phyloP scores from a whole-genome alignment of 1,284 basidiomycete species.

The Rhodofomes roseus region DNA sequence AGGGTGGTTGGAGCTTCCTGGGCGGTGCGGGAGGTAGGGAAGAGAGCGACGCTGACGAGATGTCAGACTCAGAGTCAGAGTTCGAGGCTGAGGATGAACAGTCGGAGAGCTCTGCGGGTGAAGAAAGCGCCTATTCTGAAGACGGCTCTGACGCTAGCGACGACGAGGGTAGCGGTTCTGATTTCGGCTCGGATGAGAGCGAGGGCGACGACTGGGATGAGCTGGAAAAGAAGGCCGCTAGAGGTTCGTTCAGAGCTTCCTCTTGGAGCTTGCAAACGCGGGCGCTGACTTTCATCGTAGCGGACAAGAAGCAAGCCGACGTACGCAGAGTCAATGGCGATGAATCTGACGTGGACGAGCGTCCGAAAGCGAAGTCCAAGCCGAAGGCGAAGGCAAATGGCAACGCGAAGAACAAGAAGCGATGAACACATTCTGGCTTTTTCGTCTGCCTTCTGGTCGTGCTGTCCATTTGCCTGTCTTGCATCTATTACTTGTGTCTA shows the following conservation, averaged over 20 bases:
- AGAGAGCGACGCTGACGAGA: constrained; percentile 70
- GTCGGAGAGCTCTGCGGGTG: constrained; percentile 40
- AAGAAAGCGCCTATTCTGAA: constrained; percentile 47
- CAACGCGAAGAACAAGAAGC: constrained; percentile 33
- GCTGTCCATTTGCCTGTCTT: background rate
- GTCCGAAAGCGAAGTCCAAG: constrained; percentile 46
- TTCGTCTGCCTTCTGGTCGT: background rate
- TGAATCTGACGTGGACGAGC: constrained; percentile 65
- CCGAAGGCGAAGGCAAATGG: constrained; percentile 36
- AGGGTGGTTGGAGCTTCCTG: constrained; percentile 95
- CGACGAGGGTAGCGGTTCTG: constrained; percentile 62
- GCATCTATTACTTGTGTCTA: background rate
- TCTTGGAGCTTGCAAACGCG: background rate
- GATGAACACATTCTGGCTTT: constrained; percentile 8
- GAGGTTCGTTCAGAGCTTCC: constrained; percentile 46
- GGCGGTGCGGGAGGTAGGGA: constrained; percentile 65
- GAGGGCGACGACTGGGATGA: constrained; percentile 96
- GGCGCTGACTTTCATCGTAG: constrained; percentile 30
- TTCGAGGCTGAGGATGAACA: constrained; percentile 70
- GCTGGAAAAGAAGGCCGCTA: constrained; percentile 85
- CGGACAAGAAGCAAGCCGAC: constrained; percentile 64
- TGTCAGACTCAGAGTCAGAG: constrained; percentile 74
- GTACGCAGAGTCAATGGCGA: constrained; percentile 38
- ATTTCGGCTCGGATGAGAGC: constrained; percentile 67
- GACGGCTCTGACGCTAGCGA: constrained; percentile 63